phyloP scores from a whole-genome alignment of 2,329 filamentous ascomycete species.

The Fusarium sp. region DNA sequence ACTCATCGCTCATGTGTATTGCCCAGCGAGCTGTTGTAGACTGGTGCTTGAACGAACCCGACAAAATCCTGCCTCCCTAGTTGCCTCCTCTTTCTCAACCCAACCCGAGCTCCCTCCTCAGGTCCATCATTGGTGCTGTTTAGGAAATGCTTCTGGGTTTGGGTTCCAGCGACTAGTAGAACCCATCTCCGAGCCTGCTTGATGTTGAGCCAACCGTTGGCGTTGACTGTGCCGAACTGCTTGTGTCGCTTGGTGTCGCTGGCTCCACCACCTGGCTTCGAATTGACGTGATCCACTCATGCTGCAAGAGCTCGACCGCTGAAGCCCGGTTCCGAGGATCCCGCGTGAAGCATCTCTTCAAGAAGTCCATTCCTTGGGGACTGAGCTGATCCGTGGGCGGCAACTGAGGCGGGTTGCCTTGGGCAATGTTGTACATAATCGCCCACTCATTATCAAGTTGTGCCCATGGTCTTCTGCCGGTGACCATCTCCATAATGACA shows the following conservation, averaged over 20 bases:
- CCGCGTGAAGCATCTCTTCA: constrained; percentile 84
- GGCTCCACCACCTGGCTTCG: constrained; percentile 72
- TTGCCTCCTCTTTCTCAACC: constrained; percentile 16
- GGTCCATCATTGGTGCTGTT: not conserved
- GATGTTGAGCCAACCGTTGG: constrained; percentile 45
- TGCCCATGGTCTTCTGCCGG: constrained; percentile 91
- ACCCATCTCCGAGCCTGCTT: constrained; percentile 47
- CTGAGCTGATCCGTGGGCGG: constrained; percentile 86
- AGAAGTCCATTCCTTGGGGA: constrained; percentile 84
- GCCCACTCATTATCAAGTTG: constrained; percentile 98
- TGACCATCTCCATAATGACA: constrained; percentile 97
- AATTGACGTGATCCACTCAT: constrained; percentile 85
- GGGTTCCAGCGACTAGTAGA: constrained; percentile 37
- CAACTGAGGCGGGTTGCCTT: constrained; percentile 90
- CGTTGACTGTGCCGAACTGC: constrained; percentile 53
- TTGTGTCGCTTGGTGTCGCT: constrained; percentile 67
- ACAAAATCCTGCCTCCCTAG: constrained; percentile 16
- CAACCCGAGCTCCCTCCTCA: not conserved
- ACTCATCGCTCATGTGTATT: constrained; percentile 40
- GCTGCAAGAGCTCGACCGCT: constrained; percentile 88
- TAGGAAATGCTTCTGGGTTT: constrained; percentile 2
- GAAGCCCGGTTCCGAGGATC: constrained; percentile 82
- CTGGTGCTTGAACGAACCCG: constrained; percentile 33
- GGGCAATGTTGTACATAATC: constrained; percentile 99
- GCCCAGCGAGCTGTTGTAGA: constrained; percentile 28